Evolutionary conservation across 2,329 filamentous ascomycete species (phyloP), one percentile per base, ranked within the genome.

Genomic region (Alternaria sp.): DNA sequence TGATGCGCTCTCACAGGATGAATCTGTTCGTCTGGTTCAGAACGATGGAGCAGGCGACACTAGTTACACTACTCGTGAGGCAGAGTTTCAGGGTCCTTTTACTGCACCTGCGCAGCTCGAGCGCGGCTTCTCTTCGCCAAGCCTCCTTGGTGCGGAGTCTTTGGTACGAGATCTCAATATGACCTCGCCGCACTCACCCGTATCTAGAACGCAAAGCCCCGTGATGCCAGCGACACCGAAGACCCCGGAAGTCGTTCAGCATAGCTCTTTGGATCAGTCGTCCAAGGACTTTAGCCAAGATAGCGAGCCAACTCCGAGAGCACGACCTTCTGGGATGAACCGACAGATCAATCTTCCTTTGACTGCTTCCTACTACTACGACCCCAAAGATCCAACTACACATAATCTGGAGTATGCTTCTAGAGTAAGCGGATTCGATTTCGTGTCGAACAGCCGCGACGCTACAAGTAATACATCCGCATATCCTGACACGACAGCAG

Each of bases 101-200:
- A 69, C 62, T 3, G 65, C 65, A 9, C 62, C 65, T 30, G 59
- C 69, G 4, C 67, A 69, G 22, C 61, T 74, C 5, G 67, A 76
- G 22, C 65, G 66, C n/a, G 65, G 63, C 6, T 60, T 74, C 20
- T 75, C 75, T 9, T 77, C 75, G 11, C 60, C 78, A 2, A 84
- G 82, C 67, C 74, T 85, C n/a, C 65, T 81, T 11, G 83, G 83
- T 8, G 78, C 83, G 3, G 82, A 84, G 57, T 82, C 82, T 5
- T 67, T 84, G 63, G 79, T 85, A 25, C 76, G 81, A 38, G 82
- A 83, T 18, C 67, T 85, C 62, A 81, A 83, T 59, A 84, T 85
- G 81, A 78, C 79, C 27, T 83, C 81, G 7, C 80, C 80, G 9
- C 72, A 77, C 18, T 81, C 77, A 10, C 74, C 74, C 6, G 72